Conservation (phyloP, 306 rosid species). For the Inga laurina region DNA sequence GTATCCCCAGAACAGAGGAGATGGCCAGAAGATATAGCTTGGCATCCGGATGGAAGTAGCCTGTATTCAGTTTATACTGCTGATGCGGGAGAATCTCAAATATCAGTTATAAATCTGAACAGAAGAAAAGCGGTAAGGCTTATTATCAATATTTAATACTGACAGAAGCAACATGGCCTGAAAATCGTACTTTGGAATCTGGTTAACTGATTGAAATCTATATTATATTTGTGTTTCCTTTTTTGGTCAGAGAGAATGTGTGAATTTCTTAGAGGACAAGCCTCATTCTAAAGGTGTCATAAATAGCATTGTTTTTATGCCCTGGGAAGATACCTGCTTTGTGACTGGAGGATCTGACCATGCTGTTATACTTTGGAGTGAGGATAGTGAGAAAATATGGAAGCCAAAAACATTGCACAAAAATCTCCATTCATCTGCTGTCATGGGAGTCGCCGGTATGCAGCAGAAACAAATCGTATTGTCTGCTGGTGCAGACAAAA, state of each 20-base stretch:
- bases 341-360: constrained; percentile 95
- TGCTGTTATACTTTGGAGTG: constrained; percentile 85
- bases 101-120: constrained; percentile 68
- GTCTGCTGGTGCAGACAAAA: constrained; percentile 92
- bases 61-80: constrained; percentile 84
- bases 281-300: constrained; percentile 95
- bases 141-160: neutral
- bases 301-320: constrained; percentile 78
- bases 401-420: constrained; percentile 85
- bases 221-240: constrained; percentile 35
- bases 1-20: constrained; percentile 71
- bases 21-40: constrained; percentile 93
- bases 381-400: constrained; percentile 68
- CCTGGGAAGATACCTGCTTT: constrained; percentile 78
- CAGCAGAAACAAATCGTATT: constrained; percentile 78
- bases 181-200: constrained; percentile 25
- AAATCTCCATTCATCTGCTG: constrained; percentile 86
- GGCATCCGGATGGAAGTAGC: constrained; percentile 89
- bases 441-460: constrained; percentile 97
- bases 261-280: constrained; percentile 73
- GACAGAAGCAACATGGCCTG: constrained; percentile 30
- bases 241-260: constrained; percentile 68
- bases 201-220: constrained; percentile 25
- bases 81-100: constrained; percentile 84
- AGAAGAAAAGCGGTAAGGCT: constrained; percentile 68